Evolutionary conservation across 805 yeast species (phyloP), one percentile per base, ranked within the genome.

Genomic region (Metschnikowia henanensis): DNA sequence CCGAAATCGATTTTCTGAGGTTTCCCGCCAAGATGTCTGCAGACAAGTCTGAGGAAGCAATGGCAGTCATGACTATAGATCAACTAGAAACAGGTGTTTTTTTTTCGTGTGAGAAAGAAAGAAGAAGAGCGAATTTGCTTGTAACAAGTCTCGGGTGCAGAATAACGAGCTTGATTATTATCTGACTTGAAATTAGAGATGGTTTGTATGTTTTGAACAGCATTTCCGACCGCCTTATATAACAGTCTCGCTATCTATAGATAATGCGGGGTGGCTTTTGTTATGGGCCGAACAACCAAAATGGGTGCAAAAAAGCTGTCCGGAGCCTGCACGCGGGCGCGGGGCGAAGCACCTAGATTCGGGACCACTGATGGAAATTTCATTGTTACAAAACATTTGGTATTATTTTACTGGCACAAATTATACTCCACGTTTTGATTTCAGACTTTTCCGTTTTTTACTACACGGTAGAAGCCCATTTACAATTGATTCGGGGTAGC

Each of bases 21-120:
- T 68, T 69, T 2, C 77, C 77, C 2, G 58, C 55, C 40, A 57
- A 48, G 42, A 71, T 67, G 39, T 60, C 58, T 12, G 58, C 50
- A n/a, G 67, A 20, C 30, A 68, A 53, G 20, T 60, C 65, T 9
- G 65, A 55, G 5, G 69, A 50, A 9, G 46, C 46, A 23, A 37
- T 32, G n/a, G 34, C 12, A 7, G 41, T 25, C 37, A 37, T 42
- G 8, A 6, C 20, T 7, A 12, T 7, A 16, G 6, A 13, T 8
- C 10, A 7, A 10, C 8, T n/a, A n/a, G 7, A 12, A n/a, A 29
- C 13, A 29, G 31, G 8, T 6, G 7, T 8, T 10, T 7, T 7
- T 12, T 7, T 4, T 29, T 6, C 30, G 30, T 28, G 16, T 28
- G 16, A 28, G 34, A 31, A 31, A 8, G 15, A n/a, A 23, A 17